Evolutionary conservation across 768 basidiomycete species (phyloP).

Genomic region (Agrocybe pediades): DNA sequence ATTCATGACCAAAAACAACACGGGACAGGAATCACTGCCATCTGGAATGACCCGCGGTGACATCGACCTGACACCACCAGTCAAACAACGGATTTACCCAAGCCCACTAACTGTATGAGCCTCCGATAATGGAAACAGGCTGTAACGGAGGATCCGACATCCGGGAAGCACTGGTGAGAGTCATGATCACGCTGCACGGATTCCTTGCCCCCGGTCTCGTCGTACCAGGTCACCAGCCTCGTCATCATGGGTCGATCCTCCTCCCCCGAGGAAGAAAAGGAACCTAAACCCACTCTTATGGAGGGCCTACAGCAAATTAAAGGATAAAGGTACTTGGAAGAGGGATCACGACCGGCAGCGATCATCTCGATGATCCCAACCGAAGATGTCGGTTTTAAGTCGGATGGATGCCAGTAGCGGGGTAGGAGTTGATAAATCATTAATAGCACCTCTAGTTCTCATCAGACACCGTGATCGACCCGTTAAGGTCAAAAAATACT

Average conservation of each 20-base stretch:
- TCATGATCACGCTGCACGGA: background rate
- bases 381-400: conserved; percentile 14
- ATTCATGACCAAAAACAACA: too few species aligned
- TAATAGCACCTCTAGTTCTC: background rate
- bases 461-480: background rate
- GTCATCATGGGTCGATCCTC: background rate
- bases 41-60: conserved; percentile 11
- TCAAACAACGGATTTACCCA: conserved; percentile 1
- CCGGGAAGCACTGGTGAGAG: background rate
- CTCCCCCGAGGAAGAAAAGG: background rate
- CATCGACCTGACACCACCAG: conserved; percentile 7
- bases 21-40: background rate
- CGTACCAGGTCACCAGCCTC: too few species aligned
- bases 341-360: background rate
- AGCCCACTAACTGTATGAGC: conserved; percentile 9
- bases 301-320: too few species aligned
- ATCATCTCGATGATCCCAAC: background rate
- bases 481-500: background rate
- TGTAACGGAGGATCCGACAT: background rate
- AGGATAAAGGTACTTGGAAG: too few species aligned
- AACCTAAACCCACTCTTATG: too few species aligned
- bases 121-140: background rate
- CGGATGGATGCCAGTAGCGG: conserved; percentile 4
- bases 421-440: conserved; percentile 1
- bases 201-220: background rate